phyloP scores from a whole-genome alignment of 345 rosid genomes.

The Salix suchowensis region DNA sequence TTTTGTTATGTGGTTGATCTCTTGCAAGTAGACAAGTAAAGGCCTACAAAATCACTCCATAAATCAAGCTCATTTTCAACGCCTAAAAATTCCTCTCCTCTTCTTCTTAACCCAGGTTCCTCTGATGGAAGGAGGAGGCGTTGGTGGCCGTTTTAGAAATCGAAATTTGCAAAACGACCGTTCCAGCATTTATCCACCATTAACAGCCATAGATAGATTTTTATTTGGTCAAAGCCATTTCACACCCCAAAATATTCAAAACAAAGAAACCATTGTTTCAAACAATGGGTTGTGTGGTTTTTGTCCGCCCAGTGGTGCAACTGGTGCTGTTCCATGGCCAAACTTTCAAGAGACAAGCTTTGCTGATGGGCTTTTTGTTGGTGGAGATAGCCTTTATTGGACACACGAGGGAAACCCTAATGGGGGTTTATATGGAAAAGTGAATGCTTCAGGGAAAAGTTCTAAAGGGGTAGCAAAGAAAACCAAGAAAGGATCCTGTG shows the following conservation, averaged over 20 bases:
- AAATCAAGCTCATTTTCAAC: constrained; percentile 23
- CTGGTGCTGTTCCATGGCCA: constrained; percentile 13
- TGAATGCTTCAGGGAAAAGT: constrained; percentile 13
- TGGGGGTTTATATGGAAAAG: constrained; percentile 14
- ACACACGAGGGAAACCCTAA: constrained; percentile 28
- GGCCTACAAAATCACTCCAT: constrained; percentile 2
- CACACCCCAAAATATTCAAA: constrained; percentile 23
- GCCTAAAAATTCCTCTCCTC: neutral
- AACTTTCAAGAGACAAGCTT: constrained; percentile 35
- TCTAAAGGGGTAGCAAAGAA: constrained; percentile 31
- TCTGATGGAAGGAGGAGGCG: constrained; percentile 35
- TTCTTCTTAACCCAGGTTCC: constrained; percentile 5
- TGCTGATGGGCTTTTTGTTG: constrained; percentile 26
- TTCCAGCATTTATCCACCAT: constrained; percentile 38
- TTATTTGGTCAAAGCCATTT: constrained; percentile 44
- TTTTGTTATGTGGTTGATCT: constrained; percentile 16
- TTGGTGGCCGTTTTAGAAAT: constrained; percentile 3
- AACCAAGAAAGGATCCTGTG: constrained; percentile 39
- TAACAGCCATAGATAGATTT: constrained; percentile 80
- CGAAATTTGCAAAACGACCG: constrained; percentile 21
- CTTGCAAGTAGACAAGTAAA: constrained; percentile 12
- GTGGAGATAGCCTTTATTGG: constrained; percentile 18
- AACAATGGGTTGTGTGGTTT: constrained; percentile 21
- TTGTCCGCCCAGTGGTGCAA: constrained; percentile 17
- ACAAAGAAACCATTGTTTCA: constrained; percentile 15